Base-by-base conservation (phyloP, 164 flowering plant genomes). In the Saururus chinensis region DNA sequence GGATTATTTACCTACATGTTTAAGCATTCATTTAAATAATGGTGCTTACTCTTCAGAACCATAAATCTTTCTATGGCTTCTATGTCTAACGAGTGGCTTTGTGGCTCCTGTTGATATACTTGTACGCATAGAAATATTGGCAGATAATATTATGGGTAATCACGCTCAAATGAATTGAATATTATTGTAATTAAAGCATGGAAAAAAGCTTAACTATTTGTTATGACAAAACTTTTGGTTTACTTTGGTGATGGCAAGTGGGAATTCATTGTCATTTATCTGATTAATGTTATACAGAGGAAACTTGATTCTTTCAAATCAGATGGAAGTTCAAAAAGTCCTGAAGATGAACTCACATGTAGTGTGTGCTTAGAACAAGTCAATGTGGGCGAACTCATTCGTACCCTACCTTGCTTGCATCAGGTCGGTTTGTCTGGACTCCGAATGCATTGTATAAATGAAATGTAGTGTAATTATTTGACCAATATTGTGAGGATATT, bases 351-450 rank as follows among this genome's bases (percentile, higher is more conserved):
- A 60, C 63, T 89, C 61, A 87, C 92, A 52, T 89, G 97, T 71
- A 87, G 78, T 62, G 79, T 89, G 64, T 89, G 97, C 83, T 84
- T 89, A 81, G 97, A 89, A 77, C 93, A 84, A 79, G 97, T 89
- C 41, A 80, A 76, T 65, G 66, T 59, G 20, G 97, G 96, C 40
- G 97, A 89, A 61, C 79, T 84, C 20, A 76, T 87, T 48, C 87
- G 95, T n/a, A 85, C 84, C 79, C 74, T 87, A 76, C 97, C 95
- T 64, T 89, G 97, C 74, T 76, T 89, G 78, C 95, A 89, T 72
- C 92, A 87, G 90, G 97, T 89, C 57, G 17, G 14, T 55, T 9
- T 23, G 21, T 23, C 17, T 45, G 49, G 11, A 13, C 14, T 45
- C 49, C 14, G 1, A 45, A 9, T 45, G 14, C 49, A 9, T 17